Conservation (phyloP, 495 filamentous ascomycete species). For the Delitschia confertaspora region DNA sequence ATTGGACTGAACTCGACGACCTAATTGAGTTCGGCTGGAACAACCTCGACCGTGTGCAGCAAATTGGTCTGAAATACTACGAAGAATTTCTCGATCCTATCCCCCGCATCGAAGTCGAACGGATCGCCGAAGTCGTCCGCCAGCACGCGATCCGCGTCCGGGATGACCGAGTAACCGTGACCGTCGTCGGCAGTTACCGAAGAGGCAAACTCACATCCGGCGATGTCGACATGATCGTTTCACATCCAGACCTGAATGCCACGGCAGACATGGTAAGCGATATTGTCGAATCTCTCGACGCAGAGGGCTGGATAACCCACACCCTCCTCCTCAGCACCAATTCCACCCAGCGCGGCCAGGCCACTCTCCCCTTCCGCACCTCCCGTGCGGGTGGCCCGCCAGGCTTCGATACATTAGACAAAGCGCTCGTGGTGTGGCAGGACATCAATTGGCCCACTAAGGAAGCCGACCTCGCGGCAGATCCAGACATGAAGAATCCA, state of each 20-base stretch:
- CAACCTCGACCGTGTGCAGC: constrained; percentile 64
- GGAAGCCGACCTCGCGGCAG: constrained; percentile 28
- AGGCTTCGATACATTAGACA: constrained; percentile 85
- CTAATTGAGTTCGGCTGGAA: constrained; percentile 78
- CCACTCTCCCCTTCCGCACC: constrained; percentile 47
- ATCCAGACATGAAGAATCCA: constrained; percentile 47
- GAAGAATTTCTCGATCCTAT: constrained; percentile 72
- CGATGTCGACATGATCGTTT: constrained; percentile 81
- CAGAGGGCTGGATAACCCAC: constrained; percentile 65
- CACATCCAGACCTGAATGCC: constrained; percentile 59
- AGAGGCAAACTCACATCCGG: constrained; percentile 65
- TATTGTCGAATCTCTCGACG: constrained; percentile 61
- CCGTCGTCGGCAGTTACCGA: constrained; percentile 77
- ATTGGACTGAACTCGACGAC: constrained; percentile 75
- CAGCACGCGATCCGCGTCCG: constrained; percentile 49
- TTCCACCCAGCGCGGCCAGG: constrained; percentile 61
- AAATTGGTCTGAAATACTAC: constrained; percentile 94
- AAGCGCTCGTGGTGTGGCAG: constrained; percentile 90
- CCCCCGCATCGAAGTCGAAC: constrained; percentile 62
- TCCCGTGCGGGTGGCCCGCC: constrained; percentile 35
- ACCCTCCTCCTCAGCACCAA: constrained; percentile 60
- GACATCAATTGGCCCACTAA: constrained; percentile 50
- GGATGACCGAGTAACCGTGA: constrained; percentile 52
- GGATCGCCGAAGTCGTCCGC: constrained; percentile 54
- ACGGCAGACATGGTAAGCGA: constrained; percentile 59